A percentile compares a stretch with the other conserved stretches of the same genome.
Conservation (phyloP, 2,329 filamentous ascomycete species). For the Exophiala oligosperma region DNA sequence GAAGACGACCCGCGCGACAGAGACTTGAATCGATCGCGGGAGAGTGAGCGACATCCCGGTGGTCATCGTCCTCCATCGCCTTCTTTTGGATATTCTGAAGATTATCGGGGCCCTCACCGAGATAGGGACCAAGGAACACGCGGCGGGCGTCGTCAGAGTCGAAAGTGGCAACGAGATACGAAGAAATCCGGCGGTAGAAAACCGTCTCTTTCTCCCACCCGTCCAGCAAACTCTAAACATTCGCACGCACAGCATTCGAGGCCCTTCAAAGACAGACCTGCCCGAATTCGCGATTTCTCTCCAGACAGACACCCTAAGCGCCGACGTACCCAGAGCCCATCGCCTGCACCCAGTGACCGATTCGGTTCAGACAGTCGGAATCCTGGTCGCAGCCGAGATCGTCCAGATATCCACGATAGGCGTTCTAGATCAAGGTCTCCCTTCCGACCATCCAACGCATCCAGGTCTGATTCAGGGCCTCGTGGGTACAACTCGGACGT, state of each 20-base stretch:
- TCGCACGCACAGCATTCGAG: slow-evolving; percentile 10
- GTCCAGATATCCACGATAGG: slow-evolving; percentile 37
- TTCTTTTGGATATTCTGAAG: slow-evolving; percentile 16
- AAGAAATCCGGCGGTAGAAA: slow-evolving; percentile 22
- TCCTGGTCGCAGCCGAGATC: slow-evolving; percentile 41
- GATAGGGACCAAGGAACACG: slow-evolving; percentile 10
- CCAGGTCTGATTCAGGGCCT: slow-evolving; percentile 32
- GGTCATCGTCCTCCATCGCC: slow-evolving; percentile 18
- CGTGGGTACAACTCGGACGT: slow-evolving; percentile 27
- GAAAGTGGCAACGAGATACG: slow-evolving; percentile 21
- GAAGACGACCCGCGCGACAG: slow-evolving; percentile 42
- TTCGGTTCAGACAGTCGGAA: slow-evolving; percentile 30
- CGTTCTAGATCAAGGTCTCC: slow-evolving; percentile 31
- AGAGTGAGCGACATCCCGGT: slow-evolving; percentile 33
- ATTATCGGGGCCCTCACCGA: slow-evolving; percentile 6
- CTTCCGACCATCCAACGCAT: slow-evolving; percentile 36
- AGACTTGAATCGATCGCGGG: slow-evolving; percentile 27
- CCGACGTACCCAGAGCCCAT: slow-evolving; percentile 29
- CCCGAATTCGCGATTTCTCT: slow-evolving; percentile 22
- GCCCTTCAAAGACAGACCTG: slow-evolving; percentile 15
- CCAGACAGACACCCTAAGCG: slow-evolving; percentile 24
- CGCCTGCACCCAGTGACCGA: slow-evolving; percentile 23
- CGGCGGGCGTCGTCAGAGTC: slow-evolving; percentile 9
- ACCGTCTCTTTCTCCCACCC: slow-evolving; percentile 23
- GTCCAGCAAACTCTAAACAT: slow-evolving; percentile 11